Percentiles rank a stretch among this genome's conserved stretches.
phyloP scores from a whole-genome alignment of 2,329 filamentous ascomycete genomes.

The Ophiosphaerella narmari region DNA sequence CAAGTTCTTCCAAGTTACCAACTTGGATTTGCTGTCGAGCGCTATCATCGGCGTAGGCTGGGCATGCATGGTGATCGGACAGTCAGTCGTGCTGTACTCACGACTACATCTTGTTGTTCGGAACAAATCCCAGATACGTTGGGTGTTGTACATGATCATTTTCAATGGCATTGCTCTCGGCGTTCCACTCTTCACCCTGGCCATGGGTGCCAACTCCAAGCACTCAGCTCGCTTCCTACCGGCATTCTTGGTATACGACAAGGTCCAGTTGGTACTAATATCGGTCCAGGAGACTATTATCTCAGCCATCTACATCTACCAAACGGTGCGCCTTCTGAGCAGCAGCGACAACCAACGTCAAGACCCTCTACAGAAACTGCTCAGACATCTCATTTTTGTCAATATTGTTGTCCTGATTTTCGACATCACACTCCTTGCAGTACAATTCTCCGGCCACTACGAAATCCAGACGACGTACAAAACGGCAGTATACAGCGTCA shows the following conservation, averaged over 20 bases:
- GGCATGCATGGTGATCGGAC: slow-evolving; percentile 64
- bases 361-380: slow-evolving; percentile 7
- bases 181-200: slow-evolving; percentile 58
- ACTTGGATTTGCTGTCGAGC: slow-evolving; percentile 25
- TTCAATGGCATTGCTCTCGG: slow-evolving; percentile 58
- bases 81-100: slow-evolving; percentile 64
- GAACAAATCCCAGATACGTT: slow-evolving; percentile 51
- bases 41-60: slow-evolving; percentile 59
- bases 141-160: slow-evolving; percentile 62
- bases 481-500: slow-evolving; percentile 49
- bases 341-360: slow-evolving; percentile 20
- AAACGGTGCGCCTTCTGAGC: slow-evolving; percentile 39
- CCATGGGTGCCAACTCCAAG: slow-evolving; percentile 53
- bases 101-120: slow-evolving; percentile 62
- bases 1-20: slow-evolving; percentile 45
- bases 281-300: slow-evolving; percentile 44
- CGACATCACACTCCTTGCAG: slow-evolving; percentile 25
- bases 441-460: slow-evolving; percentile 24
- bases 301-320: slow-evolving; percentile 56
- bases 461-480: slow-evolving; percentile 39
- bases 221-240: slow-evolving; percentile 32
- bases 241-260: slow-evolving; percentile 46
- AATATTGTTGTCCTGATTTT: slow-evolving; percentile 28
- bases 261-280: slow-evolving; percentile 48
- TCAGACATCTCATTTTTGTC: slow-evolving; percentile 28